Evolutionary conservation across 2,329 filamentous ascomycete genomes (phyloP).

Genomic region (Cladobotryum protrusum): DNA sequence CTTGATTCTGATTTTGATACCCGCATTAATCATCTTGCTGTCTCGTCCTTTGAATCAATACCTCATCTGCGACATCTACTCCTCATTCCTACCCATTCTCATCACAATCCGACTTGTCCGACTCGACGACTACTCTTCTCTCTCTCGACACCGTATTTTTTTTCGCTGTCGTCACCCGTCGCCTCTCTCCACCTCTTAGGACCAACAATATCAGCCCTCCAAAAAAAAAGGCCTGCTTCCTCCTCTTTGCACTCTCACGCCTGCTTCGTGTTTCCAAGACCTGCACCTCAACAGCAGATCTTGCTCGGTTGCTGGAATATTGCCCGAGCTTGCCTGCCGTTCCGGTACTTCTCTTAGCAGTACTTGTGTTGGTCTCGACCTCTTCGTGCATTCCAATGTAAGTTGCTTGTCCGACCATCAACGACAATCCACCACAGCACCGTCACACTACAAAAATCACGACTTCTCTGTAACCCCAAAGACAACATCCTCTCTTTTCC

Average conservation of each 20-base stretch:
- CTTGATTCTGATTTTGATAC: background rate
- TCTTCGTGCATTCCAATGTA: slow-evolving; percentile 7
- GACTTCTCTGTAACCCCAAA: background rate
- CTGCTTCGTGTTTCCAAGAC: slow-evolving; percentile 3
- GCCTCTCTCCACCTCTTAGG: background rate
- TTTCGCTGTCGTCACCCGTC: background rate
- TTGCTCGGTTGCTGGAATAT: slow-evolving; percentile 35
- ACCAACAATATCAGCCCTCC: slow-evolving; percentile 3
- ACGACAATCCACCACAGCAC: background rate
- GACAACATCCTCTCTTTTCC: background rate
- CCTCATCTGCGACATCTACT: background rate
- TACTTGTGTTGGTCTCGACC: background rate
- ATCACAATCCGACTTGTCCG: background rate
- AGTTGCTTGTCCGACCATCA: slow-evolving; percentile 2
- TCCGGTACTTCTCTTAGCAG: slow-evolving; percentile 9
- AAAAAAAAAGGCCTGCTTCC: background rate
- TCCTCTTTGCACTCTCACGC: background rate
- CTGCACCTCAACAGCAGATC: slow-evolving; percentile 14
- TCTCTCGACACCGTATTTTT: background rate
- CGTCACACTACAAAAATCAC: background rate
- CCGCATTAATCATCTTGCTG: background rate
- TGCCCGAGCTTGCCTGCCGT: slow-evolving; percentile 24
- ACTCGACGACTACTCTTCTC: slow-evolving; percentile 4
- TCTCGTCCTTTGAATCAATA: background rate
- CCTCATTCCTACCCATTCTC: background rate